Percentiles rank a stretch among this genome's conserved stretches.
Conservation (phyloP, 2,329 filamentous ascomycete genomes). For the Alternaria brassicicola region DNA sequence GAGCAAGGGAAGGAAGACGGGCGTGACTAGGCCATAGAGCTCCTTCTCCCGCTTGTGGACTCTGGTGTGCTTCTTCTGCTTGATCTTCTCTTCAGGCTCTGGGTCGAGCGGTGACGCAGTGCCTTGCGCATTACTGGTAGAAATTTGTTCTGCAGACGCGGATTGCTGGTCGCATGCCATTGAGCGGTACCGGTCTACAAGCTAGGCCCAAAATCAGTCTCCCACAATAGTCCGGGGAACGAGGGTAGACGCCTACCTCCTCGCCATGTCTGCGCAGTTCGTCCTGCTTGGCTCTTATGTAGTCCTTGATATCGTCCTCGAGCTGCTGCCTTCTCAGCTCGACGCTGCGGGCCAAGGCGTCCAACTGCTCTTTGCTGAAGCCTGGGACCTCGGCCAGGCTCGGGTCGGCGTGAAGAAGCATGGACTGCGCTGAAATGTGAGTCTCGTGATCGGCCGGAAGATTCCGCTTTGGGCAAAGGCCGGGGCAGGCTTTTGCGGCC, state of each 20-base stretch:
- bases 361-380: constrained; percentile 41
- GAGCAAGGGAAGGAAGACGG: constrained; percentile 46
- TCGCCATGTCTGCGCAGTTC: constrained; percentile 41
- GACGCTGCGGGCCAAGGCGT: constrained; percentile 40
- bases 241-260: constrained; percentile 32
- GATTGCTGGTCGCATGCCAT: constrained; percentile 35
- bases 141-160: constrained; percentile 11
- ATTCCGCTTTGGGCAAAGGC: constrained; percentile 24
- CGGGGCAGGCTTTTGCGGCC: constrained; percentile 5
- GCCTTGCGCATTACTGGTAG: constrained; percentile 9
- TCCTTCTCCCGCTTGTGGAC: constrained; percentile 49
- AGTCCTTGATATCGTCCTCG: constrained; percentile 44
- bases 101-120: constrained; percentile 14
- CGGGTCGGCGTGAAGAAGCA: constrained; percentile 40
- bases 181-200: constrained; percentile 40
- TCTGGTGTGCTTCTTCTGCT: constrained; percentile 44
- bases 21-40: constrained; percentile 46
- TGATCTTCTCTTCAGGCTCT: constrained; percentile 33
- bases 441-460: constrained; percentile 23
- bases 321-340: constrained; percentile 46
- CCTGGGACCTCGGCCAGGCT: constrained; percentile 42
- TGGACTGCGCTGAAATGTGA: constrained; percentile 23
- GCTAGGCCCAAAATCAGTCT: constrained; percentile 40
- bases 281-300: constrained; percentile 43
- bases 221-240: constrained; percentile 5